These are phyloP conservation scores for Aspergillus sp. DNA, from an alignment of 2,329 filamentous ascomycete genomes.

Conservation along the genomic window DNA sequence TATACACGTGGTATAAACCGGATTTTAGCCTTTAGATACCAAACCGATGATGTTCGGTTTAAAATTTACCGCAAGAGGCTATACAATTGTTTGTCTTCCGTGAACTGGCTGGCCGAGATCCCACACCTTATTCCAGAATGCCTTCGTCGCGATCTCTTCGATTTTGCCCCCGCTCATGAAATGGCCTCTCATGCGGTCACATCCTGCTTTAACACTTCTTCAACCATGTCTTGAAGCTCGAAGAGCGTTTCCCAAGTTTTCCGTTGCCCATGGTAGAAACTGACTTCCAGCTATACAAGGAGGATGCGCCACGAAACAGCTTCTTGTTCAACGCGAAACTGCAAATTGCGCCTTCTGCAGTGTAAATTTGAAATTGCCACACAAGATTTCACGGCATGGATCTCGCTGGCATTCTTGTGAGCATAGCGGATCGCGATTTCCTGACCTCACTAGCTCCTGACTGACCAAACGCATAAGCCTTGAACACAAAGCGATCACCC, in stretches of 20 bases:
- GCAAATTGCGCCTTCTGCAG: neutral
- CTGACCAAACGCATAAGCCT: neutral
- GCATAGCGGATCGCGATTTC: neutral
- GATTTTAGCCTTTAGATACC: too few relatives aligned
- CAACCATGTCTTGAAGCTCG: neutral
- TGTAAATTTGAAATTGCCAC: neutral
- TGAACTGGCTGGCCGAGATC: too few relatives aligned
- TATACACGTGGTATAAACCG: too few relatives aligned
- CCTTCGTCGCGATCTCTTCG: neutral
- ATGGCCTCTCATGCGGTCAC: neutral
- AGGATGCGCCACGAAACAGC: neutral
- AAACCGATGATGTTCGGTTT: too few relatives aligned
- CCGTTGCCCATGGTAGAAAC: neutral
- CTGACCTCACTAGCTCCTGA: neutral
- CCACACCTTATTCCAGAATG: neutral
- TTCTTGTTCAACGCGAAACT: neutral
- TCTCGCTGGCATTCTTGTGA: neutral
- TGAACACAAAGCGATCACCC: neutral
- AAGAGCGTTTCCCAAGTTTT: neutral
- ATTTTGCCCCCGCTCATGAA: neutral
- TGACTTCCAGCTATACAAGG: neutral
- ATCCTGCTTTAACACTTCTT: neutral
- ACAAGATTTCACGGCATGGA: neutral
- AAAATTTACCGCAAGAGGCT: neutral
- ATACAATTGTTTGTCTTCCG: neutral